Evolutionary conservation across 768 basidiomycete species (phyloP), one percentile per base, ranked within the genome.

Genomic region (Mycena vitilis): DNA sequence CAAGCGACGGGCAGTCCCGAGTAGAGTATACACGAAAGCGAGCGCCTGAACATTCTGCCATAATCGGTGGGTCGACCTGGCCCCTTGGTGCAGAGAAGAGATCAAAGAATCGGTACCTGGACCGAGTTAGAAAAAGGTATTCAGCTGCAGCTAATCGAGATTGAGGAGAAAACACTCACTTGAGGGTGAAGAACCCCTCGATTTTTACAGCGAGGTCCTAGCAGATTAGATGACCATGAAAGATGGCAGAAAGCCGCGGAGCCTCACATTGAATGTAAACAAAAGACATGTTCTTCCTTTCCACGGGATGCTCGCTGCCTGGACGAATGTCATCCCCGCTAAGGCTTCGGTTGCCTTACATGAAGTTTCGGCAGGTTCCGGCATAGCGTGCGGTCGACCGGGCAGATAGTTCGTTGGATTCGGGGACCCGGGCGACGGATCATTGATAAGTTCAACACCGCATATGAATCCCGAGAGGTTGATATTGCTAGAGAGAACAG

Each of bases 401-500:
- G n/a, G 23, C 15, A 63, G 55, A 55, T 71, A 23, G 65, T n/a
- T n/a, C n/a, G n/a, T n/a, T n/a, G n/a, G n/a, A n/a, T n/a, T n/a
- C n/a, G n/a, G n/a, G n/a, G n/a, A 53, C n/a, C 70, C 71, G 37
- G 51, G 49, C 38, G 62, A 63, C 62, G 84, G 82, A 11, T 91
- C 85, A 7, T 88, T 89, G 69, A 92, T 92, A 18, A 95, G 81
- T 77, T 94, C 93, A 48, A 92, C 91, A 5, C 89, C 91, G 77
- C 93, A 94, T 16, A 94, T 75, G 12, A 93, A 82, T 1, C 93
- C 93, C 42, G 87, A 83, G 16, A 81, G 81, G 61, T 89, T 85
- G 54, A 91, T 77, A 49, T 87, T 85, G 47, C 92, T 93, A 73
- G 0, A 20, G 65, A 51, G 70, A 68, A 66, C 65, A 49, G 49